Evolutionary conservation across 2,329 filamentous ascomycete species (phyloP).

Genomic region (Epichloe gansuensis): DNA sequence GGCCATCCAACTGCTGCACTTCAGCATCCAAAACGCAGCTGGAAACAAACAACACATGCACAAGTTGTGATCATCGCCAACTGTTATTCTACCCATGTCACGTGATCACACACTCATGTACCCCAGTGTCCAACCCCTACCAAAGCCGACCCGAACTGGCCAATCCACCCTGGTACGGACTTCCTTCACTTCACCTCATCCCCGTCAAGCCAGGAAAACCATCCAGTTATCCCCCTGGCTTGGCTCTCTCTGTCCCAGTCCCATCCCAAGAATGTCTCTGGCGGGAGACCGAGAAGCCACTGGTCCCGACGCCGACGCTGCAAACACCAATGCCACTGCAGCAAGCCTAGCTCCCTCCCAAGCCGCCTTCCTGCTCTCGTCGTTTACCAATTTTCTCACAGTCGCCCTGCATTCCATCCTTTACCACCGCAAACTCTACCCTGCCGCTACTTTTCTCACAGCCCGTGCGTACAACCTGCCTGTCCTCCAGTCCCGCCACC

Average conservation of each 20-base stretch:
- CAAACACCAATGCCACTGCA: constrained; percentile 2
- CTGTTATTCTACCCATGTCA: neutral
- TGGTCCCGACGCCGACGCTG: neutral
- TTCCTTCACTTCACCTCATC: too few relatives aligned
- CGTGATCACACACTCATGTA: neutral
- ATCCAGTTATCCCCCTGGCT: neutral
- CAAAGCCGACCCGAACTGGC: too few relatives aligned
- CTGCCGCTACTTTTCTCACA: constrained; percentile 62
- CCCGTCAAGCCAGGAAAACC: too few relatives aligned
- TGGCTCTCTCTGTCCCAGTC: neutral
- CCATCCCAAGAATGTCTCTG: neutral
- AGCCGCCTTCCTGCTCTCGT: constrained; percentile 41
- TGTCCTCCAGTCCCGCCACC: constrained; percentile 76
- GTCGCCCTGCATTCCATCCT: constrained; percentile 78
- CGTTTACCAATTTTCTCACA: constrained; percentile 70
- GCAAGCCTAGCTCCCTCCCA: constrained; percentile 22
- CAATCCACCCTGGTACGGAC: too few relatives aligned
- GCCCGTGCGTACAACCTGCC: constrained; percentile 73
- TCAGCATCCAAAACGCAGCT: neutral
- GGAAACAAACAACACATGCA: too few relatives aligned
- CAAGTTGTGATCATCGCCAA: too few relatives aligned
- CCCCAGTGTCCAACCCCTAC: too few relatives aligned
- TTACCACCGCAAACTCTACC: constrained; percentile 72
- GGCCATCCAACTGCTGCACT: neutral
- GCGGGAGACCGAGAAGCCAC: neutral